Conservation (phyloP, 805 yeast species). For the Wickerhamiella kazuoi region DNA sequence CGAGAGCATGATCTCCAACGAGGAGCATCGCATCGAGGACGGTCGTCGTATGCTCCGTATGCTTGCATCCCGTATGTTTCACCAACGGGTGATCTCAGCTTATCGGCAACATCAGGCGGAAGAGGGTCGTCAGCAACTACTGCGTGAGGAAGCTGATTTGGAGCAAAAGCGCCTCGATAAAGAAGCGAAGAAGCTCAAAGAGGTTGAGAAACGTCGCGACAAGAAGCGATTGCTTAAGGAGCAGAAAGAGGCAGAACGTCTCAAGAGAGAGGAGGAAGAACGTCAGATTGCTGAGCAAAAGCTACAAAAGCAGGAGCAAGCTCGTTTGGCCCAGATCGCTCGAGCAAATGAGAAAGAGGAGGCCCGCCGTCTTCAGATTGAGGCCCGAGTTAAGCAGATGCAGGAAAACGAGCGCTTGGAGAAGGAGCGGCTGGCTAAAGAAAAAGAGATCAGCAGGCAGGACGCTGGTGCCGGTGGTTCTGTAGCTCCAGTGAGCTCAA, state of each 20-base stretch:
- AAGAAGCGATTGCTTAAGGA: conserved; percentile 24
- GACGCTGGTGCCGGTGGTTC: conserved; percentile 10
- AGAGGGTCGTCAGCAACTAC: conserved; percentile 29
- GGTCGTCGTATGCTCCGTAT: conserved; percentile 64
- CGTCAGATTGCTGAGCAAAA: conserved; percentile 16
- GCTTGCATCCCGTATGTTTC: conserved; percentile 62
- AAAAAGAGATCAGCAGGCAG: conserved; percentile 8
- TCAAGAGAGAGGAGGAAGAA: conserved; percentile 20
- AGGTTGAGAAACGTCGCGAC: conserved; percentile 26
- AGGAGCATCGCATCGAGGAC: conserved; percentile 54
- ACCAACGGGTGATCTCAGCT: conserved; percentile 53
- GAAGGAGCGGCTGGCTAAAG: conserved; percentile 14
- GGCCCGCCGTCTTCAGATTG: conserved; percentile 16
- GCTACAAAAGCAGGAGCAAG: conserved; percentile 11
- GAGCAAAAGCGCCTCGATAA: conserved; percentile 16
- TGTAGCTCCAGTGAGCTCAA: no score
- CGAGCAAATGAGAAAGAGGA: conserved; percentile 16
- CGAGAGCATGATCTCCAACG: conserved; percentile 20
- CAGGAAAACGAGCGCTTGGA: conserved; percentile 10
- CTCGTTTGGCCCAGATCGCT: conserved; percentile 13
- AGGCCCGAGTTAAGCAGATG: conserved; percentile 19
- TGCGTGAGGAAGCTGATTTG: conserved; percentile 22
- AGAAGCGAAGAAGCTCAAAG: conserved; percentile 21
- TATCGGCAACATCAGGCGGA: conserved; percentile 69
- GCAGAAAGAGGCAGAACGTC: conserved; percentile 25